These are phyloP conservation scores for Pinus tabuliformis DNA, from an alignment of 75 land plant genomes.

Conservation along the genomic window DNA sequence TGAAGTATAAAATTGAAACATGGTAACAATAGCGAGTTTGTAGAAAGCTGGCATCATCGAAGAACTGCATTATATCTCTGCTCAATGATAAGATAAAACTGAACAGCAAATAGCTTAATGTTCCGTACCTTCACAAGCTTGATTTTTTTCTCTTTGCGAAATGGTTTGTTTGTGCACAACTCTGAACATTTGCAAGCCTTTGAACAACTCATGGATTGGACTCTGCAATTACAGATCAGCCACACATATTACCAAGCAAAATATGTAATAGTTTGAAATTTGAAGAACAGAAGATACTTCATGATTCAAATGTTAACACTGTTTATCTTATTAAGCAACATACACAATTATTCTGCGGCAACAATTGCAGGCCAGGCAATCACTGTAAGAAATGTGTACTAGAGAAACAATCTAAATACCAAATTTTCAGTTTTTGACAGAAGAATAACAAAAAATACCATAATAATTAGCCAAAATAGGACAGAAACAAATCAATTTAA, in stretches of 20 bases:
- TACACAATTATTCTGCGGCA: too few species aligned
- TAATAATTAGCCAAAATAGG: too few species aligned
- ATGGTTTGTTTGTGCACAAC: slow-evolving; percentile 72
- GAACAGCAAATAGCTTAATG: neutral
- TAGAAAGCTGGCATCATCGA: slow-evolving; percentile 3
- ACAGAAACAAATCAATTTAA: too few species aligned
- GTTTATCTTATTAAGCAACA: too few species aligned
- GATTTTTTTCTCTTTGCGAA: slow-evolving; percentile 80
- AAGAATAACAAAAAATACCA: too few species aligned
- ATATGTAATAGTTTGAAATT: too few species aligned
- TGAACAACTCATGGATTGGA: slow-evolving; percentile 88
- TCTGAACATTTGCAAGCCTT: slow-evolving; percentile 73
- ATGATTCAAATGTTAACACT: too few species aligned
- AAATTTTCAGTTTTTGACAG: too few species aligned
- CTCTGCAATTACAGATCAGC: slow-evolving; percentile 36
- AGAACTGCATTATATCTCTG: neutral
- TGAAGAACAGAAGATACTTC: too few species aligned
- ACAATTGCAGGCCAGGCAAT: too few species aligned
- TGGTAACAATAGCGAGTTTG: neutral
- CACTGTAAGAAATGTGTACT: too few species aligned
- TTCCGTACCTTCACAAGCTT: slow-evolving; percentile 74
- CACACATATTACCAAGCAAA: neutral
- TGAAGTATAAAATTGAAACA: neutral
- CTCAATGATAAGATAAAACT: neutral
- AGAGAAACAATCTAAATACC: too few species aligned